Base-by-base conservation (phyloP, 306 rosid genomes). In the Cucumis cinereus region DNA sequence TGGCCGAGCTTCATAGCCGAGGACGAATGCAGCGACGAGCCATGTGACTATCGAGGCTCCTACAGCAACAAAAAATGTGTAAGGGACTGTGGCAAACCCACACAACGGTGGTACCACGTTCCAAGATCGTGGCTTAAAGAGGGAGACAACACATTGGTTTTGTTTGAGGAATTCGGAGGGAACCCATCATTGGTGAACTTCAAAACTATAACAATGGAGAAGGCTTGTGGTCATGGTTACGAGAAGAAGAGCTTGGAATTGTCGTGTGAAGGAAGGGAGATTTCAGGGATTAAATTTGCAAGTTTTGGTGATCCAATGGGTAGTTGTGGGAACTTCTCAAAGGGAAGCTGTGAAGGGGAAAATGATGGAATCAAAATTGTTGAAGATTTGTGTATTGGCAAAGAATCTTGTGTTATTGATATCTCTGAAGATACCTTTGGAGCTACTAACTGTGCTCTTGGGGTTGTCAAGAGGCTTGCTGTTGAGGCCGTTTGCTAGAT, bases 21-120 rank as follows among this genome's bases (percentile, higher is more conserved):
- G 11, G 87, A 83, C 15, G 88, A 83, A 35, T 89, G 90, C 4
- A 79, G 82, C 23, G 35, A 24, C 20, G 88, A 79, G 1, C 77
- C 84, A 38, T 85, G 90, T 52, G 91, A 87, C 76, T 89, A 87
- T 53, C 86, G 93, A 7, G 90, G 86, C 23, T 0, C 74, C 5
- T 89, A 89, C 54, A 13, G 4, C 0, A 61, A 78, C 61, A 7
- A 16, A 20, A 89, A 89, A 80, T 86, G 91, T 41, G 77, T 83
- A 0, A n/a, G 56, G 40, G 86, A 89, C 24, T 89, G 90, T 50
- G 94, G 90, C 10, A 26, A 83, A 0, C 86, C 89, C 3, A 49
- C 92, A 20, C 95, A 89, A 12, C 82, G 82, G 77, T 84, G 89
- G 88, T 87, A 87, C 70, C 94, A 89, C 43, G 84, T 87, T 19